A percentile compares a stretch with the other conserved stretches of the same genome.
Conservation (phyloP, 495 filamentous ascomycete species). For the Penicillium simplicissimum region DNA sequence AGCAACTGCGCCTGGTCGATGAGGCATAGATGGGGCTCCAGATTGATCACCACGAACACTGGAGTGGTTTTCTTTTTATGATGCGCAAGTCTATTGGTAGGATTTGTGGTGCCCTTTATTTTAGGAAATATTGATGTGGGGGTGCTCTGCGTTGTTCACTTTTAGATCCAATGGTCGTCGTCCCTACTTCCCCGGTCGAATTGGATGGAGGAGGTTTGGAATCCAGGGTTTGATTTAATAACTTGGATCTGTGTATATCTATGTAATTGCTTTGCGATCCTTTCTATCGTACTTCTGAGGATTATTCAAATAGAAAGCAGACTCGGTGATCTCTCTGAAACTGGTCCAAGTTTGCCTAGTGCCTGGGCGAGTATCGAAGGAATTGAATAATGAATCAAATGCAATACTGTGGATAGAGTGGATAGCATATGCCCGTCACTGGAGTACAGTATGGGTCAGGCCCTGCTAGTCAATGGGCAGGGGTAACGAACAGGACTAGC, state of each 20-base stretch:
- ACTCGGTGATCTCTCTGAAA: constrained; percentile 18
- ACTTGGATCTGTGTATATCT: neutral
- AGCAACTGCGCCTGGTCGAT: constrained; percentile 14
- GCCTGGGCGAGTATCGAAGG: neutral
- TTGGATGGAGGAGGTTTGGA: neutral
- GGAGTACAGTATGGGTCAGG: constrained; percentile 1
- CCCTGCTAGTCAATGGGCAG: constrained; percentile 4
- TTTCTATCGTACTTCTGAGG: neutral
- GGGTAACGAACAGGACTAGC: neutral
- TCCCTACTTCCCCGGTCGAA: constrained; percentile 4
- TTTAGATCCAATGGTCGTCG: constrained; percentile 22
- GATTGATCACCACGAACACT: neutral
- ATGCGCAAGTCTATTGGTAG: neutral
- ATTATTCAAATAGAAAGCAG: neutral
- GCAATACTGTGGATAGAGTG: neutral
- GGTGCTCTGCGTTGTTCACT: constrained; percentile 40
- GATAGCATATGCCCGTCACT: constrained; percentile 4
- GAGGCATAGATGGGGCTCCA: constrained; percentile 16
- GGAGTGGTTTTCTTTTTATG: neutral
- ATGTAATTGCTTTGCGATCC: neutral
- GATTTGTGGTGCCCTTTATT: neutral
- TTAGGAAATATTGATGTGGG: constrained; percentile 22
- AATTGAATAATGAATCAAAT: neutral
- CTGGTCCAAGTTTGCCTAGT: constrained; percentile 9
- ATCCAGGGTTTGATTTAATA: neutral